These are phyloP conservation scores for Capsicum chinense DNA, from an alignment of 257 asterid species.

Conservation along the genomic window DNA sequence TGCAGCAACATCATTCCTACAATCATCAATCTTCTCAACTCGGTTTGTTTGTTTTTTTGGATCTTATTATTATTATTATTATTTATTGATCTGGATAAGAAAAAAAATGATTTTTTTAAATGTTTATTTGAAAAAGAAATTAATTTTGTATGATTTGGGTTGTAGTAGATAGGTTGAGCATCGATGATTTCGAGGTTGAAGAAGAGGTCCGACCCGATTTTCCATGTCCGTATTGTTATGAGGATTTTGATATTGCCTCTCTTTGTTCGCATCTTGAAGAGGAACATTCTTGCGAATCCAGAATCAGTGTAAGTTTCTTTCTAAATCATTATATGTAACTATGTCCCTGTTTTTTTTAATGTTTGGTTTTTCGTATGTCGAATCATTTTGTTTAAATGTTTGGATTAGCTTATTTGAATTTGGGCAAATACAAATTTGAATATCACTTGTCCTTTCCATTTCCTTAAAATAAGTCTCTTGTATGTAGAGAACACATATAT, in stretches of 20 bases:
- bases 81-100: conserved; percentile 11
- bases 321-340: conserved; percentile 12
- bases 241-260: conserved; percentile 77
- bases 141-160: conserved; percentile 16
- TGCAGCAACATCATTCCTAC: conserved; percentile 52
- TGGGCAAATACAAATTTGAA: conserved; percentile 16
- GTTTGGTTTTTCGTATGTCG: background rate
- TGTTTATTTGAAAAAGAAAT: background rate
- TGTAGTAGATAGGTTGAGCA: conserved; percentile 60
- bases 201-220: conserved; percentile 78
- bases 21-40: conserved; percentile 51
- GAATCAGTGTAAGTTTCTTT: conserved; percentile 66
- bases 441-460: background rate
- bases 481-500: background rate
- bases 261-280: conserved; percentile 86
- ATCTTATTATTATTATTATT: background rate
- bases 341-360: background rate
- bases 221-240: conserved; percentile 83
- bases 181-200: conserved; percentile 74
- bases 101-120: background rate
- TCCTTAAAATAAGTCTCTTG: background rate
- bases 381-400: background rate
- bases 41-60: conserved; percentile 47
- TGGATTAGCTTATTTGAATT: conserved; percentile 30
- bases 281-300: conserved; percentile 73